phyloP scores from a whole-genome alignment of 345 rosid genomes.

The Passiflora organensis region DNA sequence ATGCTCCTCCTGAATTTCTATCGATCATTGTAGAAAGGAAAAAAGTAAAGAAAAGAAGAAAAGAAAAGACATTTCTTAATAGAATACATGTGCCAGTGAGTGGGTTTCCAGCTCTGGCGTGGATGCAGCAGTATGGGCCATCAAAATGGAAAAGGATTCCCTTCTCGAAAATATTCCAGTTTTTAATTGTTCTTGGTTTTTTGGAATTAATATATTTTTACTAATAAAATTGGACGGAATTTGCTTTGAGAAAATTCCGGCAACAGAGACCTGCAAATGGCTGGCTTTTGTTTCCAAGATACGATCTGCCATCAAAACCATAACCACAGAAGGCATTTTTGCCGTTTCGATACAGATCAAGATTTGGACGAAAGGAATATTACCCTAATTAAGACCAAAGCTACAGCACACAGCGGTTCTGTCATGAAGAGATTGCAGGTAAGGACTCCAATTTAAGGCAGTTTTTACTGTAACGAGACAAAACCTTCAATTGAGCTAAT shows the following conservation, averaged over 20 bases:
- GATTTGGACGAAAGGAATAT: no score
- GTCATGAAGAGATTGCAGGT: no score
- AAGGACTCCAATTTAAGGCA: no score
- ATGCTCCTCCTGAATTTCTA: conserved; percentile 6
- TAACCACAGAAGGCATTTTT: no score
- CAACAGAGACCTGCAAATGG: conserved; percentile 6
- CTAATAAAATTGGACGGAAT: conserved; percentile 26
- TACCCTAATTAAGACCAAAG: no score
- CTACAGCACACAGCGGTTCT: no score
- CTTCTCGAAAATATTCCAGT: neutral
- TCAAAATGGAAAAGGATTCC: conserved; percentile 15
- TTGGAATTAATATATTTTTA: conserved; percentile 1
- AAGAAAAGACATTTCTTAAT: conserved; percentile 6
- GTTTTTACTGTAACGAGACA: no score
- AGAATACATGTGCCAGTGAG: conserved; percentile 56
- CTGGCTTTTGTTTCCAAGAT: no score
- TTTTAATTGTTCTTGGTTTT: conserved; percentile 11
- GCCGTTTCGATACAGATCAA: no score
- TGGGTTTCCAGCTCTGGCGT: conserved; percentile 67
- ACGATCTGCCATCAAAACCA: no score
- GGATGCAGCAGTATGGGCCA: conserved; percentile 51
- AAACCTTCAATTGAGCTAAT: no score
- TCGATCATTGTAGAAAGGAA: conserved; percentile 26
- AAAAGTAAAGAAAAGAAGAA: conserved; percentile 6
- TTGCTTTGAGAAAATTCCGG: conserved; percentile 17